Conservation (phyloP, 2,329 filamentous ascomycete species). For the Thyridium curvatum region DNA sequence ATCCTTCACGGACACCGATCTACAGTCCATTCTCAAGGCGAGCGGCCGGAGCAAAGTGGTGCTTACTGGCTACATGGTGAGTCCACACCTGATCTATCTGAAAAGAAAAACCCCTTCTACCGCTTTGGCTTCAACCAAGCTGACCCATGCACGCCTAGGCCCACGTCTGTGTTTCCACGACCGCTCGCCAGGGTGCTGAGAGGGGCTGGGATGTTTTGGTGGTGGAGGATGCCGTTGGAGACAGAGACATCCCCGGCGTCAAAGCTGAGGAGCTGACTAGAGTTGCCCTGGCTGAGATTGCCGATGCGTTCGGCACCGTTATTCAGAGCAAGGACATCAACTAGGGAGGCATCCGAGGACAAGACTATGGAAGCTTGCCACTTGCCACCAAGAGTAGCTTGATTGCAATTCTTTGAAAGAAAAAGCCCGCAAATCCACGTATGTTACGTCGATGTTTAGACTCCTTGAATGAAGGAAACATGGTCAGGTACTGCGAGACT, state of each 20-base stretch:
- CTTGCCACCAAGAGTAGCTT: too few species aligned
- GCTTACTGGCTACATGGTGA: conserved; percentile 51
- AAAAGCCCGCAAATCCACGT: too few species aligned
- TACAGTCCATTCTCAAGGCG: conserved; percentile 47
- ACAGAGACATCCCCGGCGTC: conserved; percentile 59
- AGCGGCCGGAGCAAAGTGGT: conserved; percentile 54
- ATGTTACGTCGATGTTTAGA: too few species aligned
- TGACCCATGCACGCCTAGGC: conserved; percentile 31
- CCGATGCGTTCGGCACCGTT: conserved; percentile 57
- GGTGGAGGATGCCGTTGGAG: conserved; percentile 56
- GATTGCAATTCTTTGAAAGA: too few species aligned
- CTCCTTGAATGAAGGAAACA: too few species aligned
- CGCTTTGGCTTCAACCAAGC: not conserved
- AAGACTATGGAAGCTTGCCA: too few species aligned
- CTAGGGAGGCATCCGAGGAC: too few species aligned
- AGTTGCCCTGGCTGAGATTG: conserved; percentile 52
- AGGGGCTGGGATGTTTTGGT: conserved; percentile 58
- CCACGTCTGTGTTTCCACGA: conserved; percentile 59
- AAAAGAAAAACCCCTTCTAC: too few species aligned
- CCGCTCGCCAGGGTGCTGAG: conserved; percentile 53
- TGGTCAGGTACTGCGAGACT: too few species aligned
- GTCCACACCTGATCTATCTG: conserved; percentile 22
- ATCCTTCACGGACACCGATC: conserved; percentile 53
- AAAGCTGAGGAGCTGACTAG: conserved; percentile 43
- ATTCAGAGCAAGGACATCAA: conserved; percentile 28